Evolutionary conservation across 257 asterid species (phyloP), one percentile per base, ranked within the genome.

Genomic region (Gynochthodes officinalis): DNA sequence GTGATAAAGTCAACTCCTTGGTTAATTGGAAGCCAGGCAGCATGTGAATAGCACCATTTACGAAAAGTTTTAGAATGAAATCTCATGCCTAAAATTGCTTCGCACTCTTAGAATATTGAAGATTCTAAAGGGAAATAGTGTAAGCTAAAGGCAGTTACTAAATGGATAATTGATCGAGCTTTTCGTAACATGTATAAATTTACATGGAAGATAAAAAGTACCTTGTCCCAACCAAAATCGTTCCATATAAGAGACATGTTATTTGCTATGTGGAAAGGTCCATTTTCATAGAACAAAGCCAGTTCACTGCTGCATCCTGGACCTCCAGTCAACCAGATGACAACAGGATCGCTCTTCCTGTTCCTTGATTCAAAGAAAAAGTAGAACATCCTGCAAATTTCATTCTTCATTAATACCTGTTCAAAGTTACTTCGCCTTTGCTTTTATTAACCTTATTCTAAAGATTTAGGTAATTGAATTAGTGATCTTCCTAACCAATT

Each of bases 171-270:
- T n/a, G n/a, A n/a, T n/a, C n/a, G n/a, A n/a, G n/a, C n/a, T n/a
- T n/a, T n/a, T n/a, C n/a, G n/a, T n/a, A n/a, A n/a, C n/a, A n/a
- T n/a, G n/a, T n/a, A n/a, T n/a, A n/a, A n/a, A n/a, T n/a, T n/a
- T n/a, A n/a, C n/a, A n/a, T n/a, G n/a, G 42, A 40, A 70, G 16
- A 48, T 27, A 15, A 19, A 46, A 67, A 44, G 16, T 77, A 90
- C 97, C 93, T 88, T 82, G 79, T 89, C 98, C 98, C 97, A 91
- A 2, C 97, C 97, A 39, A 79, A 90, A 44, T 90, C 87, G 72
- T 90, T 93, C 92, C 88, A 88, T 32, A 48, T 79, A 52, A 93
- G 91, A 43, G 98, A 84, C 68, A 76, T 27, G 79, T 84, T 76
- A 27, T 59, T 42, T 49, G 86, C 44, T n/a, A 93, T 60, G 27